Percentiles rank a stretch among this genome's conserved stretches.
Evolutionary conservation across 495 filamentous ascomycete species (phyloP).

Genomic region (Clohesyomyces aquaticus): DNA sequence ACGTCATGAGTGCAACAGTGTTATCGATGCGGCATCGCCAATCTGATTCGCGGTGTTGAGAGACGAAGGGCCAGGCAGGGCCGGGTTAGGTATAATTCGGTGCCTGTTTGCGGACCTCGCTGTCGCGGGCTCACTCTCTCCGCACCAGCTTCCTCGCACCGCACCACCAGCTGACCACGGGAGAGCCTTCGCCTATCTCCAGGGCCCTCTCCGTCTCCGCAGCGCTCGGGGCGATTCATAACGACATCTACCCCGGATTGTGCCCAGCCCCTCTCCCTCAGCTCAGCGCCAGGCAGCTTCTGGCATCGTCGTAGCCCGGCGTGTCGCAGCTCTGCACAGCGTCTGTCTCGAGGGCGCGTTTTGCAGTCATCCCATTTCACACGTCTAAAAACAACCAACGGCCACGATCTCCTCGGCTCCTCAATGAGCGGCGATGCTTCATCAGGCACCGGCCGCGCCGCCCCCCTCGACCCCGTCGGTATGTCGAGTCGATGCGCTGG

Average conservation of each 20-base stretch:
- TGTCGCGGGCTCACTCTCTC: constrained; percentile 1
- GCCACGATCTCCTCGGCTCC: constrained; percentile 2
- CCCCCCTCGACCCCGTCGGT: constrained; percentile 27
- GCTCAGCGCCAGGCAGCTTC: constrained; percentile 34
- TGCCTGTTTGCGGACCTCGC: not conserved
- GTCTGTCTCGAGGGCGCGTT: constrained; percentile 7
- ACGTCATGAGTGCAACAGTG: no score
- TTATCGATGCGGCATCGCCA: no score
- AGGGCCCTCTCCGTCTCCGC: not conserved
- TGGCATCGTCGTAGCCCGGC: no score
- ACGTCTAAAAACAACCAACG: constrained; percentile 35
- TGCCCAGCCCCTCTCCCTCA: constrained; percentile 8
- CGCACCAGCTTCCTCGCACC: constrained; percentile 5
- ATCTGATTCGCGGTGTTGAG: not conserved
- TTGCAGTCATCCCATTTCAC: constrained; percentile 1
- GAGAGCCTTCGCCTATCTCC: constrained; percentile 19
- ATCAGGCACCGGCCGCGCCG: constrained; percentile 37
- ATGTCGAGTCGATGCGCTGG: constrained; percentile 39
- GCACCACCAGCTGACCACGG: constrained; percentile 4
- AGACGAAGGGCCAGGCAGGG: no score
- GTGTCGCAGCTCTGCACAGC: constrained; percentile 10
- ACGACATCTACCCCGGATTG: constrained; percentile 30
- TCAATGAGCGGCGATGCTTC: constrained; percentile 22
- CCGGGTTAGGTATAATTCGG: no score
- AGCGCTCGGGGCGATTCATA: no score